phyloP scores from a whole-genome alignment of 179 eudicot genomes.

The Vitellaria paradoxa region DNA sequence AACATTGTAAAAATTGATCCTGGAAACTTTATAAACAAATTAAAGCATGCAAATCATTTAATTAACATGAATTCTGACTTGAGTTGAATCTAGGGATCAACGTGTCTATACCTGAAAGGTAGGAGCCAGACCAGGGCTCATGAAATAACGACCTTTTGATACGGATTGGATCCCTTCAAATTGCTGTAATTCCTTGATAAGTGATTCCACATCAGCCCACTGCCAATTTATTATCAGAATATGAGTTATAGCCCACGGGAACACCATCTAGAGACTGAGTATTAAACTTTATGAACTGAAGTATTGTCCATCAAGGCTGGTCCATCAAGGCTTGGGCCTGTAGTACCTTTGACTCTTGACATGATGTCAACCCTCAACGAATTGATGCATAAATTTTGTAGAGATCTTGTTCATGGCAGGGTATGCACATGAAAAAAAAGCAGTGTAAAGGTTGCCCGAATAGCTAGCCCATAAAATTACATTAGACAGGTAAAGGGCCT shows the following conservation, averaged over 20 bases:
- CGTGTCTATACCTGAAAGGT: constrained; percentile 71
- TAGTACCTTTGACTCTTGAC: background rate
- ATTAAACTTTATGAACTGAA: background rate
- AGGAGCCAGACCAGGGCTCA: constrained; percentile 97
- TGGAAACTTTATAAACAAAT: background rate
- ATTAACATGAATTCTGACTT: background rate
- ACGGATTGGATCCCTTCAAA: constrained; percentile 72
- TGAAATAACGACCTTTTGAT: constrained; percentile 76
- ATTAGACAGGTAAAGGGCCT: background rate
- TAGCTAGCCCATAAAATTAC: background rate
- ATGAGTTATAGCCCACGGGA: constrained; percentile 4
- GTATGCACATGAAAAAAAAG: background rate
- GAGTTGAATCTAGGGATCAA: background rate
- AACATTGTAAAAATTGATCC: background rate
- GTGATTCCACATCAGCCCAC: constrained; percentile 91
- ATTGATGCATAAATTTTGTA: background rate
- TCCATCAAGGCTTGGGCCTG: background rate
- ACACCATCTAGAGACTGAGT: background rate
- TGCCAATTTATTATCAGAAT: constrained; percentile 28
- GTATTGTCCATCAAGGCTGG: background rate
- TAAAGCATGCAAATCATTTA: background rate
- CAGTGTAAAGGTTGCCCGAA: background rate
- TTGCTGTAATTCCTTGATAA: constrained; percentile 65
- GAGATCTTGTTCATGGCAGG: constrained; percentile 4
- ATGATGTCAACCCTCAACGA: background rate